Percentiles rank a stretch among this genome's conserved stretches.
Conservation (phyloP, 2,329 filamentous ascomycete genomes). For the Diaporthe nobilis region DNA sequence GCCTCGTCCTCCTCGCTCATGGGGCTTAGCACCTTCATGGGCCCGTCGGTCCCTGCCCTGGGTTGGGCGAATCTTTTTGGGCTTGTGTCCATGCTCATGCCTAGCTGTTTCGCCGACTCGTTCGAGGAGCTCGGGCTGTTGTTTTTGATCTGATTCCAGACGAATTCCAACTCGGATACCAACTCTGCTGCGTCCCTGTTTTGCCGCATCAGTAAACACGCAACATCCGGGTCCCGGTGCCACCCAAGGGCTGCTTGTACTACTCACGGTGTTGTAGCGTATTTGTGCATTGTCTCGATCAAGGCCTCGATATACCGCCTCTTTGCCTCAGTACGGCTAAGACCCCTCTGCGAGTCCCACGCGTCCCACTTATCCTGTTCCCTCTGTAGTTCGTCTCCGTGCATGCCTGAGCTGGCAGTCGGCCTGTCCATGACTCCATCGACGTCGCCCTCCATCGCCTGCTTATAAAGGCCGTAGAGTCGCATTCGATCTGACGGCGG, state of each 20-base stretch:
- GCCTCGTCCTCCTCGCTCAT: conserved; percentile 87
- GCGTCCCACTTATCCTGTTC: conserved; percentile 88
- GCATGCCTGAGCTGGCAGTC: conserved; percentile 60
- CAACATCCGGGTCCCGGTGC: not conserved
- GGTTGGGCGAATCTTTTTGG: conserved; percentile 63
- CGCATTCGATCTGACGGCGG: conserved; percentile 87
- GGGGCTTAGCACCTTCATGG: conserved; percentile 82
- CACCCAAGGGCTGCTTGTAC: not conserved
- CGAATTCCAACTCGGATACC: conserved; percentile 96
- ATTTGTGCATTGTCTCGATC: conserved; percentile 97
- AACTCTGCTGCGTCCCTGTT: conserved; percentile 84
- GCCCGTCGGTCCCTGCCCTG: conserved; percentile 64
- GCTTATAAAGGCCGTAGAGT: conserved; percentile 98
- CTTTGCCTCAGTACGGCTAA: conserved; percentile 93
- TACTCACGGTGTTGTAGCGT: conserved; percentile 85
- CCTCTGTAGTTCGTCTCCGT: conserved; percentile 68
- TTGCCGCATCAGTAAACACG: conserved; percentile 23
- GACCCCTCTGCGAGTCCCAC: conserved; percentile 89
- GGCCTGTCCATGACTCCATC: conserved; percentile 94
- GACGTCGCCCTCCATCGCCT: conserved; percentile 98
- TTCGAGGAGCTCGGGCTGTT: conserved; percentile 78
- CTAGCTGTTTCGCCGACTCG: conserved; percentile 66
- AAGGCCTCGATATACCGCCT: conserved; percentile 92
- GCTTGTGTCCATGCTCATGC: conserved; percentile 49
- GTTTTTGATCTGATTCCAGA: conserved; percentile 97